These are phyloP conservation scores for Ophioceras dolichostomum DNA, from an alignment of 2,329 filamentous ascomycete species.

Conservation along the genomic window DNA sequence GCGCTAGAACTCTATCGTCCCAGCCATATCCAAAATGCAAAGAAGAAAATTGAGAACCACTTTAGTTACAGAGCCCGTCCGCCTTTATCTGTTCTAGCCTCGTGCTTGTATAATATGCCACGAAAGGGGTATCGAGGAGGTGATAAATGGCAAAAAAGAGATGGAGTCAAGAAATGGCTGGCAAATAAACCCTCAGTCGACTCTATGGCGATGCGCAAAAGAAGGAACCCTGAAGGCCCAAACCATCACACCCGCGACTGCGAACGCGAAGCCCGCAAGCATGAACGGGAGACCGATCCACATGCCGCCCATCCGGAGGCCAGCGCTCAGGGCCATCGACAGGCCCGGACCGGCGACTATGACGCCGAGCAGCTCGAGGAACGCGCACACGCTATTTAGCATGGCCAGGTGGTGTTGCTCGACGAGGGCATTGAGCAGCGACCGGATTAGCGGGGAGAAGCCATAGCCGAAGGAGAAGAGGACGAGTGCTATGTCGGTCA, in stretches of 20 bases:
- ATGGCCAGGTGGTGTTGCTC: conserved; percentile 40
- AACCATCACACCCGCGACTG: conserved; percentile 16
- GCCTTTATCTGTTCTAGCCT: too few species aligned
- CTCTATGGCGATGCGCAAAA: too few species aligned
- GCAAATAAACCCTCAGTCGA: too few species aligned
- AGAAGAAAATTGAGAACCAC: too few species aligned
- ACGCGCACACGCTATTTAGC: conserved; percentile 37
- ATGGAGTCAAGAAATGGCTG: too few species aligned
- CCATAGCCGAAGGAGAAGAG: conserved; percentile 32
- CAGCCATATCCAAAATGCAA: too few species aligned
- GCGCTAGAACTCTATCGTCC: too few species aligned
- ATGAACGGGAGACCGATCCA: conserved; percentile 40
- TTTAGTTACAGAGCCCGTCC: too few species aligned
- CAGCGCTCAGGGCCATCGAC: conserved; percentile 30
- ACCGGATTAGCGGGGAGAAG: conserved; percentile 28
- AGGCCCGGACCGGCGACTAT: conserved; percentile 33
- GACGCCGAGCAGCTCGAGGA: conserved; percentile 35
- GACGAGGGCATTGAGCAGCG: conserved; percentile 38
- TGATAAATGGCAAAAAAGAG: too few species aligned
- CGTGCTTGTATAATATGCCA: too few species aligned
- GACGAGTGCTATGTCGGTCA: conserved; percentile 27
- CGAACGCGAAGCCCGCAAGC: conserved; percentile 19
- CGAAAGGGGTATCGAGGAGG: too few species aligned
- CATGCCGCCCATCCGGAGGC: conserved; percentile 29
- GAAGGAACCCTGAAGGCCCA: conserved; percentile 15